Conservation (phyloP, 352 stramenopile species). For the Globisporangium ultimum region DNA sequence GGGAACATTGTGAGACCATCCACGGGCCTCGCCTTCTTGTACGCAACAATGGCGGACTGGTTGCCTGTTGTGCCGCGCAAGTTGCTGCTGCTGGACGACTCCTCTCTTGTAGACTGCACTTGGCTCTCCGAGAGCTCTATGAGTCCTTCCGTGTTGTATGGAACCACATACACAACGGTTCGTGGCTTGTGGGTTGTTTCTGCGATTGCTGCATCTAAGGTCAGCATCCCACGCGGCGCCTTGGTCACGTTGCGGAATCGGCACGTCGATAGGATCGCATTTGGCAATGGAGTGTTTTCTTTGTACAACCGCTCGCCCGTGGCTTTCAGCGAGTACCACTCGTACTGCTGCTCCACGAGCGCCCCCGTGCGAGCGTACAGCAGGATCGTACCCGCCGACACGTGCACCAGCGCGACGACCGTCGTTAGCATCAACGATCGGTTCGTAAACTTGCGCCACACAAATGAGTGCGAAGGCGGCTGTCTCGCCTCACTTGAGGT, state of each 20-base stretch:
- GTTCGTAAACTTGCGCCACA: slow-evolving; percentile 23
- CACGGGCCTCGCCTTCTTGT: slow-evolving; percentile 38
- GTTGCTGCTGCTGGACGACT: not conserved
- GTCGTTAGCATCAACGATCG: slow-evolving; percentile 22
- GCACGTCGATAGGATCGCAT: slow-evolving; percentile 36
- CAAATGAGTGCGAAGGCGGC: not conserved
- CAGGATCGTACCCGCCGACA: slow-evolving; percentile 25
- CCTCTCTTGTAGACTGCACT: slow-evolving; percentile 13
- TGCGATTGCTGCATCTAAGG: slow-evolving; percentile 28
- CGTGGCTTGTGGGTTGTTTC: not conserved
- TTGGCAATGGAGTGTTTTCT: slow-evolving; percentile 20
- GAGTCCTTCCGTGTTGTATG: slow-evolving; percentile 37
- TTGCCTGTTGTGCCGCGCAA: not conserved
- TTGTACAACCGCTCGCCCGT: slow-evolving; percentile 39
- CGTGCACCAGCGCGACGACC: slow-evolving; percentile 2
- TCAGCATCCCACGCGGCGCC: slow-evolving; percentile 15
- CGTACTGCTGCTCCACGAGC: slow-evolving; percentile 45
- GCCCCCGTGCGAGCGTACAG: slow-evolving; percentile 50
- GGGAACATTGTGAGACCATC: slow-evolving; percentile 55
- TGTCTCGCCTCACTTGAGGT: too few species aligned
- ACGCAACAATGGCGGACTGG: slow-evolving; percentile 4
- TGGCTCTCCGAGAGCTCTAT: slow-evolving; percentile 28
- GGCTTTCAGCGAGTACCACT: slow-evolving; percentile 51
- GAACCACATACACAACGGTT: slow-evolving; percentile 49
- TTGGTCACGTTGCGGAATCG: slow-evolving; percentile 27